A percentile compares a stretch with the other conserved stretches of the same genome.
Evolutionary conservation across 2,329 filamentous ascomycete species (phyloP).

Genomic region (Hymenoscyphus repandus): DNA sequence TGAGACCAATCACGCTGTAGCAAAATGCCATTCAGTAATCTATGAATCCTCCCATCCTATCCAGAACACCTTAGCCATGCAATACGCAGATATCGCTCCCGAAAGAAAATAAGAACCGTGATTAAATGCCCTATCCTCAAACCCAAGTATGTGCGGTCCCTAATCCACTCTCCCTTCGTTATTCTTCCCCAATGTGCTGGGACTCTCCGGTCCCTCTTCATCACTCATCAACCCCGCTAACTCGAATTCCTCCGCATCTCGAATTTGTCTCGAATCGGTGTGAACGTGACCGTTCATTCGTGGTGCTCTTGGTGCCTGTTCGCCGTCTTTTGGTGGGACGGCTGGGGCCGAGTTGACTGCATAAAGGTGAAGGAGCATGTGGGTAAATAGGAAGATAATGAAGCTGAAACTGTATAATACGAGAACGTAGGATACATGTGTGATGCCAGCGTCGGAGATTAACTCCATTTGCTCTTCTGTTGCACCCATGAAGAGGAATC

Average conservation of each 20-base stretch:
- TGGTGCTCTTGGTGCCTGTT: slow-evolving; percentile 17
- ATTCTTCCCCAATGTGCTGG: slow-evolving; percentile 44
- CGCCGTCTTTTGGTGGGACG: slow-evolving; percentile 29
- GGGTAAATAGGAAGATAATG: slow-evolving; percentile 83
- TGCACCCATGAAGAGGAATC: slow-evolving; percentile 95
- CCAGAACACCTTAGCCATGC: neutral
- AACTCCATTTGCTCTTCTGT: slow-evolving; percentile 94
- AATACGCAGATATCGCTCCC: neutral
- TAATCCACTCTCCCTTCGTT: slow-evolving; percentile 30
- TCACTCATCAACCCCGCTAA: slow-evolving; percentile 86
- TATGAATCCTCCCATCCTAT: too few relatives aligned
- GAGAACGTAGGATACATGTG: slow-evolving; percentile 86
- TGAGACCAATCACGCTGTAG: too few relatives aligned
- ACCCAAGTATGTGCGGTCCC: neutral
- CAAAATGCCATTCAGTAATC: too few relatives aligned
- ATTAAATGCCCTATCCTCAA: too few relatives aligned
- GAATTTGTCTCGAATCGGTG: slow-evolving; percentile 51
- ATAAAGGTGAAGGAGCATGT: slow-evolving; percentile 81
- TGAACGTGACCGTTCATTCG: slow-evolving; percentile 32
- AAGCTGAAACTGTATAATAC: slow-evolving; percentile 89
- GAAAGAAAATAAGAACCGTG: neutral
- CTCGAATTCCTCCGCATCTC: slow-evolving; percentile 89
- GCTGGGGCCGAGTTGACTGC: slow-evolving; percentile 49
- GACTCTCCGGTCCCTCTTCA: slow-evolving; percentile 62
- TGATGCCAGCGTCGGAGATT: slow-evolving; percentile 67